phyloP scores from a whole-genome alignment of 345 rosid species.

The Aquilaria sinensis region DNA sequence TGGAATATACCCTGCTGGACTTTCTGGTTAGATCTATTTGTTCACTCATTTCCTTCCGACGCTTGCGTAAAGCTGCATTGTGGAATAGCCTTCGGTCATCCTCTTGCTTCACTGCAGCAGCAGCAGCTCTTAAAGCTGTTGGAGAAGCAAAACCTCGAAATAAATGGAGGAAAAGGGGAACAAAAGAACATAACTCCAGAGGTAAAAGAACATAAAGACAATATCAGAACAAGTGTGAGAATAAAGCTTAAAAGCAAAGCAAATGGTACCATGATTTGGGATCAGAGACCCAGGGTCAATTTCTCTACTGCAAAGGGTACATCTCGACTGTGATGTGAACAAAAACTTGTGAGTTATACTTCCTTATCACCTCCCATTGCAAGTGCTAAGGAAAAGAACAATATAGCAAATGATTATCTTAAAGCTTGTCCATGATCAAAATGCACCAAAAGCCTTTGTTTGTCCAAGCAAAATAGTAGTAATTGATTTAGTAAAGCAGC shows the following conservation, averaged over 20 bases:
- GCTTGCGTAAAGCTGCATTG: slow-evolving; percentile 85
- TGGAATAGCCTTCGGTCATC: slow-evolving; percentile 89
- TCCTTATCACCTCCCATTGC: slow-evolving; percentile 15
- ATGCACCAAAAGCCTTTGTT: too few species aligned
- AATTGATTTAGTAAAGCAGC: not conserved
- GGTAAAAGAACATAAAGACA: slow-evolving; percentile 1
- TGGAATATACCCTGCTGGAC: slow-evolving; percentile 38
- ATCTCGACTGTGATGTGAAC: slow-evolving; percentile 75
- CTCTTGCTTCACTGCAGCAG: slow-evolving; percentile 81
- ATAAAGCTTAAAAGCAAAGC: slow-evolving; percentile 7
- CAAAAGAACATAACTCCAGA: not conserved
- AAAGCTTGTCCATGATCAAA: too few species aligned
- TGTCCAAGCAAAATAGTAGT: not conserved
- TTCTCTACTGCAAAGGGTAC: slow-evolving; percentile 82
- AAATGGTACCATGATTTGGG: slow-evolving; percentile 74
- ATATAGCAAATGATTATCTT: not conserved
- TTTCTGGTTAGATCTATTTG: slow-evolving; percentile 64
- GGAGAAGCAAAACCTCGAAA: not conserved
- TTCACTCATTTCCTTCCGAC: slow-evolving; percentile 88
- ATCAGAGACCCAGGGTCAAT: slow-evolving; percentile 62
- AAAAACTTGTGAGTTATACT: slow-evolving; percentile 26
- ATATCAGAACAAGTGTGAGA: not conserved
- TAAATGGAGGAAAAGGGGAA: slow-evolving; percentile 7
- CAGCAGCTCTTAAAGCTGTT: slow-evolving; percentile 95
- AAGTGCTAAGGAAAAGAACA: slow-evolving; percentile 6